A percentile compares a stretch with the other conserved stretches of the same genome.
phyloP scores from a whole-genome alignment of 768 basidiomycete genomes.

The Podaxis rugospora region DNA sequence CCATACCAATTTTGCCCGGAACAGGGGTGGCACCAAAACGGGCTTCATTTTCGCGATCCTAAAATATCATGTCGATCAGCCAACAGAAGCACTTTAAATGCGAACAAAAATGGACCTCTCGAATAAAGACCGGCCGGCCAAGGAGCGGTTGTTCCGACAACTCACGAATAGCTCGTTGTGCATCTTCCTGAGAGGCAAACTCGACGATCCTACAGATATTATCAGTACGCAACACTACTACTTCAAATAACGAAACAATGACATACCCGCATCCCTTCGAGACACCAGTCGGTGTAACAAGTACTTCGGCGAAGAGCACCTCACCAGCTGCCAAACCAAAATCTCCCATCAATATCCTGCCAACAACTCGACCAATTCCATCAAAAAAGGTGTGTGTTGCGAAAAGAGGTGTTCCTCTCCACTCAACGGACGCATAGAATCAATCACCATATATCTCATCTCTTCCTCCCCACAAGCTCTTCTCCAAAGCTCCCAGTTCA shows the following conservation, averaged over 20 bases:
- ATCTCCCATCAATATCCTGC: slow-evolving; percentile 92
- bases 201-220: slow-evolving; percentile 77
- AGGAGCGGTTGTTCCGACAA: slow-evolving; percentile 87
- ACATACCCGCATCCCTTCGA: slow-evolving; percentile 99
- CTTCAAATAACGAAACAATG: background rate
- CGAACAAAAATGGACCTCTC: slow-evolving; percentile 63
- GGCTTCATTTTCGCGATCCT: slow-evolving; percentile 97
- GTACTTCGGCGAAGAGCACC: slow-evolving; percentile 99
- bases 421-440: slow-evolving; percentile 10
- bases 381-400: slow-evolving; percentile 30
- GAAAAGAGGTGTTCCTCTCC: slow-evolving; percentile 27
- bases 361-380: slow-evolving; percentile 48
- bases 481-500: slow-evolving; percentile 36
- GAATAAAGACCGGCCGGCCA: slow-evolving; percentile 92
- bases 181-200: slow-evolving; percentile 84
- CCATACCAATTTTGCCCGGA: slow-evolving; percentile 93
- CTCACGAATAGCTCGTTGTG: slow-evolving; percentile 85
- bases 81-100: background rate
- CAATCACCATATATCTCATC: slow-evolving; percentile 8
- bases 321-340: slow-evolving; percentile 97
- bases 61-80: slow-evolving; percentile 6
- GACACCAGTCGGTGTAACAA: slow-evolving; percentile 92
- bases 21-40: slow-evolving; percentile 95
- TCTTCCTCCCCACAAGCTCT: slow-evolving; percentile 27
- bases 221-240: slow-evolving; percentile 14